phyloP scores from a whole-genome alignment of 352 stramenopile species.

The Thalassiosira mediterranea region DNA sequence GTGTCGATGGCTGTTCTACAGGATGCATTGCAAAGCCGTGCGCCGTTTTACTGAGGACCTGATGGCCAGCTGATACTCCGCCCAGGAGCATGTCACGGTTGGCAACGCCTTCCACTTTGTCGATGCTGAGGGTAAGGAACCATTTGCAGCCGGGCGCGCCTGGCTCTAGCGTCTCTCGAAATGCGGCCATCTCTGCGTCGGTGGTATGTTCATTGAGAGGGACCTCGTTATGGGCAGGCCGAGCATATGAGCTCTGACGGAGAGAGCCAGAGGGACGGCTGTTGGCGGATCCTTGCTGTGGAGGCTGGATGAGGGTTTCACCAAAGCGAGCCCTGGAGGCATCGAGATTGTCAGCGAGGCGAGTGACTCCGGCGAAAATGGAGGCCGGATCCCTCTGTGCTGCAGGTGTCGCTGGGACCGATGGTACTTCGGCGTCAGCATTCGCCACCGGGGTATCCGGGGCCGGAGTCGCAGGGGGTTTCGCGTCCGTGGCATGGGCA shows the following conservation, averaged over 20 bases:
- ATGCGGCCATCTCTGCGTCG: neutral
- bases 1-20: neutral
- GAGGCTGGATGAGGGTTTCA: neutral
- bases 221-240: neutral
- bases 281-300: neutral
- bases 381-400: too few relatives aligned
- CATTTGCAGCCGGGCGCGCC: neutral
- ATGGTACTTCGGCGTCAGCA: too few relatives aligned
- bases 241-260: neutral
- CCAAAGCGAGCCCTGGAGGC: too few relatives aligned
- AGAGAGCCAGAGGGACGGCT: neutral
- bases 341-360: too few relatives aligned
- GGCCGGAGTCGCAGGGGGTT: too few relatives aligned
- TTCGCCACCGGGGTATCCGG: too few relatives aligned
- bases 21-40: neutral
- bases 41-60: neutral
- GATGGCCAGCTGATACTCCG: neutral
- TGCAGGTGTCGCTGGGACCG: too few relatives aligned
- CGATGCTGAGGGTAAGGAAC: neutral
- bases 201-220: neutral
- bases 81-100: neutral
- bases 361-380: too few relatives aligned
- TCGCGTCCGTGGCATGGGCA: too few relatives aligned
- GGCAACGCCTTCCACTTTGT: neutral
- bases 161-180: neutral